phyloP scores from a whole-genome alignment of 768 basidiomycete genomes.

The Leccinum rimulosum region DNA sequence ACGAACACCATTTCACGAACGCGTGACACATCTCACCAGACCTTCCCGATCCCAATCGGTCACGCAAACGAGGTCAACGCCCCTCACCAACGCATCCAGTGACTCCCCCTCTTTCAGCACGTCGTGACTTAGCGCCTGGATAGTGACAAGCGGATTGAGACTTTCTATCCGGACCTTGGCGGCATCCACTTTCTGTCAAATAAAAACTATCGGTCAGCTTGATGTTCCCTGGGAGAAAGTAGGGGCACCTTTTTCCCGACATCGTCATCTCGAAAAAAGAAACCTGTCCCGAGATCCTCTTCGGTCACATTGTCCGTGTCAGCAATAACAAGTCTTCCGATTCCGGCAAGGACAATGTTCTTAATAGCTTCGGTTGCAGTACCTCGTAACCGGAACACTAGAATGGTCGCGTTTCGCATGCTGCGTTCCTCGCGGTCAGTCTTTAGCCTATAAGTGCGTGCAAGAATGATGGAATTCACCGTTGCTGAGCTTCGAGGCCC shows the following conservation, averaged over 20 bases:
- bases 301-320: conserved; percentile 73
- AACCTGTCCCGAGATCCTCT: conserved; percentile 89
- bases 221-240: conserved; percentile 37
- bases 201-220: conserved; percentile 30
- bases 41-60: conserved; percentile 73
- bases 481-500: conserved; percentile 97
- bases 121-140: conserved; percentile 62
- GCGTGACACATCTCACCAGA: conserved; percentile 51
- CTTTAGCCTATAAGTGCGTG: not conserved
- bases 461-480: conserved; percentile 42
- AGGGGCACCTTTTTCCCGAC: conserved; percentile 77
- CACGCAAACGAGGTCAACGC: conserved; percentile 82
- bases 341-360: conserved; percentile 95
- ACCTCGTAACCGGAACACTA: conserved; percentile 75
- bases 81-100: conserved; percentile 57
- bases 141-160: conserved; percentile 87
- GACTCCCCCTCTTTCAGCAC: conserved; percentile 47
- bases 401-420: conserved; percentile 91
- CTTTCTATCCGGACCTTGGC: conserved; percentile 83
- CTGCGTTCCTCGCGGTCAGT: conserved; percentile 39
- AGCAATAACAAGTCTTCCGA: conserved; percentile 83
- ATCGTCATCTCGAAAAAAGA: conserved; percentile 93
- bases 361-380: conserved; percentile 94
- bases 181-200: conserved; percentile 73
- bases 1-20: not conserved